phyloP scores from a whole-genome alignment of 169 alveolate species.

The Plasmodium blacklocki region DNA sequence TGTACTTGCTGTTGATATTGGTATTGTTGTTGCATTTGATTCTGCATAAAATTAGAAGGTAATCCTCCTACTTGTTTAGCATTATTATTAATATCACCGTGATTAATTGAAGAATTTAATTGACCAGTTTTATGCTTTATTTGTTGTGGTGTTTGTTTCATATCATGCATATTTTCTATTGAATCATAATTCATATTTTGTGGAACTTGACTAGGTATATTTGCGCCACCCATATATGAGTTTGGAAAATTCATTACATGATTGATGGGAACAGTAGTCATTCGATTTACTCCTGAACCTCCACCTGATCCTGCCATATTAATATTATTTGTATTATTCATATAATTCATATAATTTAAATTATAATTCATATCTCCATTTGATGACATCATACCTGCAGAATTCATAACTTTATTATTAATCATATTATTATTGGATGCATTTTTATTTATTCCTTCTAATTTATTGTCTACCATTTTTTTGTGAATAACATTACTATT shows the following conservation, averaged over 20 bases:
- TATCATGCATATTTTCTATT: slow-evolving; percentile 36
- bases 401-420: slow-evolving; percentile 12
- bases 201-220: slow-evolving; percentile 9
- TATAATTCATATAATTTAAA: slow-evolving; percentile 21
- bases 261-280: slow-evolving; percentile 30
- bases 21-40: slow-evolving; percentile 46
- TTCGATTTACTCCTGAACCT: slow-evolving; percentile 11
- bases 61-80: slow-evolving; percentile 1
- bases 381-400: not conserved
- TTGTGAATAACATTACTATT: slow-evolving; percentile 13
- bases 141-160: slow-evolving; percentile 49
- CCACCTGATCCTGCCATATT: slow-evolving; percentile 1
- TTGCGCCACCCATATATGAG: slow-evolving; percentile 26
- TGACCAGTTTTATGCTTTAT: slow-evolving; percentile 39
- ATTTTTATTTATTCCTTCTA: not conserved
- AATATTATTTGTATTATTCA: slow-evolving; percentile 3
- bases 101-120: slow-evolving; percentile 1
- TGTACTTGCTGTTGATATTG: slow-evolving; percentile 69
- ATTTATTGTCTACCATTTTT: slow-evolving; percentile 17
- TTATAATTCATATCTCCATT: slow-evolving; percentile 1
- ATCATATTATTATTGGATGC: not conserved
- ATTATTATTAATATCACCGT: slow-evolving; percentile 27
- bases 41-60: slow-evolving; percentile 40
- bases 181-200: slow-evolving; percentile 29
- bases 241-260: slow-evolving; percentile 46